Percentiles rank a stretch among this genome's conserved stretches.
Conservation (phyloP, 306 rosid species). For the Pterocarpus santalinus region DNA sequence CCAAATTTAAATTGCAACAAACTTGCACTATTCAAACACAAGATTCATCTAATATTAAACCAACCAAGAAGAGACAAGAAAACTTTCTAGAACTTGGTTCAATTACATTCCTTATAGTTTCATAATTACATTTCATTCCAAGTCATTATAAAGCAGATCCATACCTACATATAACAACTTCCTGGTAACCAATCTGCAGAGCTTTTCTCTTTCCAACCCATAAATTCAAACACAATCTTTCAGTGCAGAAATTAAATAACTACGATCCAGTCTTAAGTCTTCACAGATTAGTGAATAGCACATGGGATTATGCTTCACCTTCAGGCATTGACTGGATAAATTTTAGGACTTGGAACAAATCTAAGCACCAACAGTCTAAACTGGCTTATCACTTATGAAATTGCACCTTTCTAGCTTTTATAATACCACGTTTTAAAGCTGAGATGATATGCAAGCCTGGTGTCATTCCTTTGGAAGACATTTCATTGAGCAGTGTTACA, state of each 20-base stretch:
- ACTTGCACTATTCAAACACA: constrained; percentile 4
- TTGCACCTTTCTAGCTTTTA: constrained; percentile 63
- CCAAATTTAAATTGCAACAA: constrained; percentile 7
- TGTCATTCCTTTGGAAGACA: constrained; percentile 63
- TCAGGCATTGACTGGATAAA: constrained; percentile 20
- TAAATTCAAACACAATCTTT: constrained; percentile 37
- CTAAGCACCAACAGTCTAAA: constrained; percentile 33
- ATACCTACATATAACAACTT: constrained; percentile 41
- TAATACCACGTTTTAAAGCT: constrained; percentile 59
- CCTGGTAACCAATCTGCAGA: constrained; percentile 10
- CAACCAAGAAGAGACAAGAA: background rate
- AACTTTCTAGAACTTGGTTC: constrained; percentile 9
- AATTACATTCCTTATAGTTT: background rate
- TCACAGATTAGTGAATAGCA: constrained; percentile 10
- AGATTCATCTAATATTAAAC: background rate
- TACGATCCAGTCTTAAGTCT: constrained; percentile 11
- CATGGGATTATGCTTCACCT: constrained; percentile 36
- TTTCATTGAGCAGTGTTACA: constrained; percentile 56
- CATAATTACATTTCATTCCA: constrained; percentile 15
- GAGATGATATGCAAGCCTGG: constrained; percentile 44
- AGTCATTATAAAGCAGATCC: background rate
- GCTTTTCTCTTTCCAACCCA: constrained; percentile 39
- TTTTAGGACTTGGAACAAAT: constrained; percentile 31
- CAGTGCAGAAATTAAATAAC: constrained; percentile 35
- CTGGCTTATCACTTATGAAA: constrained; percentile 39